Conservation (phyloP, 106 monocot species). For the Triglochin maritima region DNA sequence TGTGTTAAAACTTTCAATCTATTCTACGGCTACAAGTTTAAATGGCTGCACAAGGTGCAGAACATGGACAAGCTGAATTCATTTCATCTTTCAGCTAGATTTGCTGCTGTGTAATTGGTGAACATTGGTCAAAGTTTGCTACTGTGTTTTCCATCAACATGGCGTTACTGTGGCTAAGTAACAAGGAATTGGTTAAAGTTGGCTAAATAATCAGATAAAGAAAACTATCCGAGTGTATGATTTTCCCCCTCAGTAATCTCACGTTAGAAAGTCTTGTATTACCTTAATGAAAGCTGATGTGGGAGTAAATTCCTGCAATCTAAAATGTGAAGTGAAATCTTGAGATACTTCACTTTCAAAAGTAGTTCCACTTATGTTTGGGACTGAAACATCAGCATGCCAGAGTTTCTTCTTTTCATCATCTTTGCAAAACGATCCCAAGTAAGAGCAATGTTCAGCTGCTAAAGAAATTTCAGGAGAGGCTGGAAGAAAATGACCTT, state of each 20-base stretch:
- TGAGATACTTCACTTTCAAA: neutral
- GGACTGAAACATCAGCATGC: no score
- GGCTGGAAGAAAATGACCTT: slow-evolving; percentile 85
- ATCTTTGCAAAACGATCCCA: slow-evolving; percentile 73
- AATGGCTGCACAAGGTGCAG: no score
- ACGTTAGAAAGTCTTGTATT: neutral
- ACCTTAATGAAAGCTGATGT: slow-evolving; percentile 54
- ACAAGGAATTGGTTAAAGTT: no score
- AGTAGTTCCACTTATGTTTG: slow-evolving; percentile 33
- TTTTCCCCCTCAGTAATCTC: neutral
- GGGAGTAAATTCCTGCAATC: slow-evolving; percentile 18
- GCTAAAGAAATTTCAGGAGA: slow-evolving; percentile 81
- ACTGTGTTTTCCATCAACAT: no score
- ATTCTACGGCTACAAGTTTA: neutral
- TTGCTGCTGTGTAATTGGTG: no score
- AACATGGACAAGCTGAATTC: no score
- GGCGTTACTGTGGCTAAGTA: no score
- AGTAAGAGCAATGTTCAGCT: slow-evolving; percentile 80
- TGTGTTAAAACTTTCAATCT: neutral
- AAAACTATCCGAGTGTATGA: no score
- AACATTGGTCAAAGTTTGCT: no score
- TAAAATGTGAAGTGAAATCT: slow-evolving; percentile 4
- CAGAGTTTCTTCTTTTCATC: slow-evolving; percentile 7
- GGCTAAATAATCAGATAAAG: no score
- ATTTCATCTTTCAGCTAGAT: no score